Evolutionary conservation across 306 rosid species (phyloP).

Genomic region (Geum urbanum): DNA sequence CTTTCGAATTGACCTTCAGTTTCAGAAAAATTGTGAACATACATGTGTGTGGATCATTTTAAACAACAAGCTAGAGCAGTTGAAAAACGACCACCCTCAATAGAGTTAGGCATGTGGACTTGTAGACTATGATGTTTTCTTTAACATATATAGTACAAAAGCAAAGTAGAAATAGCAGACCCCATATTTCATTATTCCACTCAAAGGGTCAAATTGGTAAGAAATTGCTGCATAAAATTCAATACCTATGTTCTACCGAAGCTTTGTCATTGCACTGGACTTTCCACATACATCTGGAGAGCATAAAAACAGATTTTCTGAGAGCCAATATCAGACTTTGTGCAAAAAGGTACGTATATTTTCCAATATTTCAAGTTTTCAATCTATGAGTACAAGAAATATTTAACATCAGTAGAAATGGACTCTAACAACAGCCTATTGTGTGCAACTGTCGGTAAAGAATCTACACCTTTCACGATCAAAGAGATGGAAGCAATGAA

Average conservation of each 20-base stretch:
- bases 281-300: background rate
- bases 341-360: background rate
- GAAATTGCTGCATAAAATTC: background rate
- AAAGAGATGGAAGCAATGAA: constrained; percentile 1
- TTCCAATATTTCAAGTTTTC: background rate
- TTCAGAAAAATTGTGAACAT: background rate
- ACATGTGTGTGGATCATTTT: background rate
- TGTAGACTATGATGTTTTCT: background rate
- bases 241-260: constrained; percentile 11
- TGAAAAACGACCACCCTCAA: background rate
- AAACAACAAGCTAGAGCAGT: background rate
- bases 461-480: background rate
- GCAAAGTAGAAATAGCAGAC: background rate
- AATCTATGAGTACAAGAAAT: background rate
- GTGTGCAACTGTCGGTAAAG: background rate
- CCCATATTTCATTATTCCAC: constrained; percentile 4
- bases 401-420: background rate
- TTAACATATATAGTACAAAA: background rate
- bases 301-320: background rate
- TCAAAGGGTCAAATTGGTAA: background rate
- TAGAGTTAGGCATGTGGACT: background rate
- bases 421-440: background rate
- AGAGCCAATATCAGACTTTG: background rate
- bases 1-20: constrained; percentile 15
- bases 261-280: background rate